phyloP scores from a whole-genome alignment of 1,284 basidiomycete species.

The Malassezia globosa region DNA sequence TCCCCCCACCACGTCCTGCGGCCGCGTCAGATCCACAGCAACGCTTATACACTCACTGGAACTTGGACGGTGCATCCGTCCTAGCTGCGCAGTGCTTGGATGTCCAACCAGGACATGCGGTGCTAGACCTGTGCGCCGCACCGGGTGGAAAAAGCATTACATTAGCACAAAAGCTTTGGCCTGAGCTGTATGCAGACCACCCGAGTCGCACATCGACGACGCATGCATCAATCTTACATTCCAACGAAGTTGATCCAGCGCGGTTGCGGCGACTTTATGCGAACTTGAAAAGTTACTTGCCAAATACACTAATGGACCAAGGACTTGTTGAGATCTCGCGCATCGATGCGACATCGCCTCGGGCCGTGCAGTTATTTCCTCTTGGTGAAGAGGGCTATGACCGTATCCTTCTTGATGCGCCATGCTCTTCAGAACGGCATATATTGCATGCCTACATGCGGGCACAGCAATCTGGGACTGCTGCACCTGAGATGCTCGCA shows the following conservation, averaged over 20 bases:
- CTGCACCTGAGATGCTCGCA: slow-evolving; percentile 8
- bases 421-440: slow-evolving; percentile 11
- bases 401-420: slow-evolving; percentile 7
- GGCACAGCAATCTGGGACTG: not conserved
- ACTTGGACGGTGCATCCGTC: slow-evolving; percentile 8
- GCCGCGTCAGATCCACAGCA: not conserved
- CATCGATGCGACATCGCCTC: slow-evolving; percentile 7
- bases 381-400: slow-evolving; percentile 11
- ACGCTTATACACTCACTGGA: slow-evolving; percentile 11
- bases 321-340: slow-evolving; percentile 7
- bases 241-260: slow-evolving; percentile 6
- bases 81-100: slow-evolving; percentile 7
- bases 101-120: slow-evolving; percentile 5
- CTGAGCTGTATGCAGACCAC: slow-evolving; percentile 5
- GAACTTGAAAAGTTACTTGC: slow-evolving; percentile 4
- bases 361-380: slow-evolving; percentile 8
- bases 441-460: slow-evolving; percentile 5
- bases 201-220: not conserved
- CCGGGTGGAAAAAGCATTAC: slow-evolving; percentile 6
- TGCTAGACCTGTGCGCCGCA: slow-evolving; percentile 12
- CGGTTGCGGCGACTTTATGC: slow-evolving; percentile 1
- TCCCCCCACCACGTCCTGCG: slow-evolving; percentile 1
- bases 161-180: slow-evolving; percentile 8
- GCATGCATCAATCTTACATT: slow-evolving; percentile 3
- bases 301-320: not conserved